A percentile compares a stretch with the other conserved stretches of the same genome.
These are phyloP conservation scores for Ustilago loliicola DNA, from an alignment of 1,284 basidiomycete genomes.

Conservation along the genomic window DNA sequence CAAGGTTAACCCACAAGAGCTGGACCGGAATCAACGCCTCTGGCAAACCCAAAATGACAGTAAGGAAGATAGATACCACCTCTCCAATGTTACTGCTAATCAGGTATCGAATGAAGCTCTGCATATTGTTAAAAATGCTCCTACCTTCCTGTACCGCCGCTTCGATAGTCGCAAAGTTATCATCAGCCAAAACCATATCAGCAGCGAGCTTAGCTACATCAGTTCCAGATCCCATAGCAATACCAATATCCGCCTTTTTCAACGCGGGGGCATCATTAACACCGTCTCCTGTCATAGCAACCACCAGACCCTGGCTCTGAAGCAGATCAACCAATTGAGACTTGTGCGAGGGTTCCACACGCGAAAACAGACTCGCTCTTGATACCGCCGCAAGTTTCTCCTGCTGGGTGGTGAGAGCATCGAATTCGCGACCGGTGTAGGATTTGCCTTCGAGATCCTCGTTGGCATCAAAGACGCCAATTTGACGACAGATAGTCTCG, in stretches of 20 bases:
- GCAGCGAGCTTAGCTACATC: slow-evolving; percentile 72
- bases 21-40: slow-evolving; percentile 98
- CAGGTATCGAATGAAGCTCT: slow-evolving; percentile 89
- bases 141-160: slow-evolving; percentile 84
- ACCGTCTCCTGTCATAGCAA: slow-evolving; percentile 82
- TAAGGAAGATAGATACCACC: slow-evolving; percentile 97
- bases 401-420: slow-evolving; percentile 79
- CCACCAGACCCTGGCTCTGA: slow-evolving; percentile 91
- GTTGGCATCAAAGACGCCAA: slow-evolving; percentile 82
- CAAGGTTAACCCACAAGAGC: slow-evolving; percentile 80
- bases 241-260: slow-evolving; percentile 72
- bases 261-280: slow-evolving; percentile 73
- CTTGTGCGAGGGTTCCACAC: slow-evolving; percentile 96
- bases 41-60: slow-evolving; percentile 96
- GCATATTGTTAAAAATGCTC: slow-evolving; percentile 98
- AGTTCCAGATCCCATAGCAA: slow-evolving; percentile 73
- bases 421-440: slow-evolving; percentile 92
- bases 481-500: slow-evolving; percentile 94
- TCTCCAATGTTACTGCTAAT: slow-evolving; percentile 98
- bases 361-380: slow-evolving; percentile 87
- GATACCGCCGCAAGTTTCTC: slow-evolving; percentile 88
- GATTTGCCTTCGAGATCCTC: slow-evolving; percentile 81
- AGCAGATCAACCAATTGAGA: slow-evolving; percentile 92
- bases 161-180: slow-evolving; percentile 73
- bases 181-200: slow-evolving; percentile 73